Evolutionary conservation across 2,329 filamentous ascomycete genomes (phyloP).

Genomic region (Diaporthe citriasiana): DNA sequence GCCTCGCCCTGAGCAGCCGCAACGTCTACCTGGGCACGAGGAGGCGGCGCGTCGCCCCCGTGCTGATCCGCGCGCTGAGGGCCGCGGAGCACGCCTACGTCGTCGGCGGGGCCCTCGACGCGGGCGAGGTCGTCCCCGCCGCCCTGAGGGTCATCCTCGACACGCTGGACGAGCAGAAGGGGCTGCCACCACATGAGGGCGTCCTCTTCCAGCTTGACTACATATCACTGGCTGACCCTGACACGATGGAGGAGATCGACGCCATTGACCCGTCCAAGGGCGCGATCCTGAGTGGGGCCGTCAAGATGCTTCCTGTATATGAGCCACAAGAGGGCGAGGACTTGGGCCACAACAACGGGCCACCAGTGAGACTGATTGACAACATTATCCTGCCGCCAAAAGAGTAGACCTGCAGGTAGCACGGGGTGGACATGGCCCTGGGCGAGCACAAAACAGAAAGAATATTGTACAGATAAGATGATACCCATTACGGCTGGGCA

Average conservation of each 20-base stretch:
- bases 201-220: slow-evolving; percentile 90
- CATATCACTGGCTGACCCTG: slow-evolving; percentile 88
- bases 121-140: slow-evolving; percentile 78
- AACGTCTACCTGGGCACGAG: slow-evolving; percentile 92
- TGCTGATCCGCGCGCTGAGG: slow-evolving; percentile 77
- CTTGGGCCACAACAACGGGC: slow-evolving; percentile 78
- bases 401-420: not conserved
- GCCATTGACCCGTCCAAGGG: slow-evolving; percentile 78
- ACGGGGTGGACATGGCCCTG: not conserved
- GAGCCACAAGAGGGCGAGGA: slow-evolving; percentile 78
- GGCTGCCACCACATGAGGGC: slow-evolving; percentile 70
- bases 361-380: slow-evolving; percentile 89
- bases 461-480: not conserved
- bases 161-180: slow-evolving; percentile 72
- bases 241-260: slow-evolving; percentile 84
- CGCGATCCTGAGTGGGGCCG: slow-evolving; percentile 88
- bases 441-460: not conserved
- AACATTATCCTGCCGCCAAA: slow-evolving; percentile 81
- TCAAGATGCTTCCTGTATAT: slow-evolving; percentile 90
- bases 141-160: slow-evolving; percentile 73
- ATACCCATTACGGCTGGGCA: slow-evolving; percentile 25
- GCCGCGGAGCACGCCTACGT: slow-evolving; percentile 79
- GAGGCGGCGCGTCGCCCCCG: slow-evolving; percentile 78
- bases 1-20: slow-evolving; percentile 89
- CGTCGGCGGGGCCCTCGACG: slow-evolving; percentile 63